A percentile compares a stretch with the other conserved stretches of the same genome.
Evolutionary conservation across 2,329 filamentous ascomycete genomes (phyloP).

Genomic region (Fusarium incarnatum): DNA sequence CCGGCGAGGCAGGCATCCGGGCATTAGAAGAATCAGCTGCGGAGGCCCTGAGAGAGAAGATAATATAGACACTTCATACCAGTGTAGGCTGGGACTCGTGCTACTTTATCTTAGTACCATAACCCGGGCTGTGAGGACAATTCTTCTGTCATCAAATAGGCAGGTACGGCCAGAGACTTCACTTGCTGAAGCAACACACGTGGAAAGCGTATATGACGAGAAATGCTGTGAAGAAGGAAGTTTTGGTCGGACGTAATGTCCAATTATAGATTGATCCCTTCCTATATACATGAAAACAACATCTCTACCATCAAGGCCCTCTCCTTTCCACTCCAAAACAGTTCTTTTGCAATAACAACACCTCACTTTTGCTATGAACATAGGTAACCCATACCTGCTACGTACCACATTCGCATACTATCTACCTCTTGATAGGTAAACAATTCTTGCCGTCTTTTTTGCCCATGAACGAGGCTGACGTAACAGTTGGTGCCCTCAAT

Average conservation of each 20-base stretch:
- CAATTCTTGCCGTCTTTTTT: rapidly evolving
- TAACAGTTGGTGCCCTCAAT: not conserved
- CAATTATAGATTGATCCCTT: not conserved
- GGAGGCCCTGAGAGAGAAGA: not conserved
- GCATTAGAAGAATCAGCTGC: not conserved
- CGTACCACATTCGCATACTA: not conserved
- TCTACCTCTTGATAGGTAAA: not conserved
- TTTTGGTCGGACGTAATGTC: not conserved
- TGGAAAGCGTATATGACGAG: not conserved
- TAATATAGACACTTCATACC: not conserved
- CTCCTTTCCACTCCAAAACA: not conserved
- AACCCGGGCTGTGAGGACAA: not conserved
- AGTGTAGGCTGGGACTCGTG: rapidly evolving
- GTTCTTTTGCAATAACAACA: not conserved
- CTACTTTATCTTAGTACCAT: not conserved
- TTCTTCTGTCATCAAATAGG: not conserved
- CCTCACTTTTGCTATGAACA: not conserved
- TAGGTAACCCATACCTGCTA: not conserved
- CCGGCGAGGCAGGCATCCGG: not conserved
- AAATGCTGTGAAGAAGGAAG: not conserved
- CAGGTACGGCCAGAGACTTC: not conserved
- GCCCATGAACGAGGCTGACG: not conserved
- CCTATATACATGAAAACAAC: not conserved
- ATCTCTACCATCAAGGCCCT: not conserved
- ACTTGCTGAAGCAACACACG: not conserved